Base-by-base conservation (phyloP, 129 eudicot genomes). In the Scalesia atractyloides region DNA sequence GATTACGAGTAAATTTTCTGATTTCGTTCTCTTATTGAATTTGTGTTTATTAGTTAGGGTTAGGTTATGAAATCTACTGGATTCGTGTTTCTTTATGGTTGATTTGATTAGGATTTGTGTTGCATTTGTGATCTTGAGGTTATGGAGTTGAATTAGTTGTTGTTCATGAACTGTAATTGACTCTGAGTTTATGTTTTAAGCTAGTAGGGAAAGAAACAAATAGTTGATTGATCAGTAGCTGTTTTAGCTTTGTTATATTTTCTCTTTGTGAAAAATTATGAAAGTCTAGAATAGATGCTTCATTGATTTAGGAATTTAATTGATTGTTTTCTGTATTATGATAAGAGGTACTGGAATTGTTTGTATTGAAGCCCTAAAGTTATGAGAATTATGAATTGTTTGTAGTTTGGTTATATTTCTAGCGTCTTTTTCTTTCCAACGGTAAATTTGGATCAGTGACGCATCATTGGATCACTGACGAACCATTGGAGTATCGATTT, bases 1-100 rank as follows among this genome's bases (percentile, higher is more conserved):
- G 97, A 91, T 41, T 91, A 91, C 49, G 97, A 91, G 97, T 91
- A 50, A 1, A 37, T 61, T 19, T 46, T 5, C 5, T 24, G 11
- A 2, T 37, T 59, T 71, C 58, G 24, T 22, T 50, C 44, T 44
- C 5, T 15, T 0, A 6, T 18, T 17, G 13, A 26, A 39, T 39
- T 39, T 39, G 8, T 39, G 8, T 39, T 39, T 6, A 30, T 30
- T 8, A 50, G 19, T 50, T 15, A 50, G 18, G 16, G n/a, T 50
- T 50, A 20, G 18, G 59, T 19, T 61, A 37, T 69, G 2, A 9
- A 34, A 34, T 36, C 50, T 3, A 69, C 64, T 69, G 50, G 51
- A 70, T 70, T 17, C 1, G 2, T 70, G 53, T 37, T 37, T 37
- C 14, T 52, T 70, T 39, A 26, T 50, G 7, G 0, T 6, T 49